phyloP scores from a whole-genome alignment of 805 yeast species.

The Yamadazyma akitaensis region DNA sequence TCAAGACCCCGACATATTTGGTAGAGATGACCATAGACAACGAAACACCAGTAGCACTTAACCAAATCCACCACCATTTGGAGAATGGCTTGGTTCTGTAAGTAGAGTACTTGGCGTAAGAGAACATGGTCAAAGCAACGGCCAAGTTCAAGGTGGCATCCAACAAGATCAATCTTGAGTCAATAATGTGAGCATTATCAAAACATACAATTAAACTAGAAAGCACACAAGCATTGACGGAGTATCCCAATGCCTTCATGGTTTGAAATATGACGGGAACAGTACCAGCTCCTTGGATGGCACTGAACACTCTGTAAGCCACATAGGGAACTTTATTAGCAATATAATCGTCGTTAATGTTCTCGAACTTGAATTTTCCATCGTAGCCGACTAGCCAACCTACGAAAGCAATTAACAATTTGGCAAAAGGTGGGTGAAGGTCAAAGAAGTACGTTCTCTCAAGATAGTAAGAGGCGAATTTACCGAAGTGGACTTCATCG shows the following conservation, averaged over 20 bases:
- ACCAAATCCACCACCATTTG: conserved; percentile 82
- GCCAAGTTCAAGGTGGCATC: conserved; percentile 87
- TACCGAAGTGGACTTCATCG: conserved; percentile 86
- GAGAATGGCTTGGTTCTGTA: conserved; percentile 67
- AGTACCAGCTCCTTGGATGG: conserved; percentile 75
- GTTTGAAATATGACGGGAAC: conserved; percentile 83
- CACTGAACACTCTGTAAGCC: conserved; percentile 76
- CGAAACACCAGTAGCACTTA: conserved; percentile 75
- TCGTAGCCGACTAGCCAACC: conserved; percentile 89
- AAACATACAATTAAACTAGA: conserved; percentile 74
- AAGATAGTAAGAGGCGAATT: conserved; percentile 79
- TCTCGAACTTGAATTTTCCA: conserved; percentile 90
- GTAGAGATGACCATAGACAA: conserved; percentile 92
- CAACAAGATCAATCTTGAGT: conserved; percentile 83
- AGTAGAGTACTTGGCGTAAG: conserved; percentile 72
- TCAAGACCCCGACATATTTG: conserved; percentile 93
- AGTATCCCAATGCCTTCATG: conserved; percentile 78
- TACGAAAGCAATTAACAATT: conserved; percentile 81
- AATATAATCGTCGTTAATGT: conserved; percentile 79
- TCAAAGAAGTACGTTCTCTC: conserved; percentile 93
- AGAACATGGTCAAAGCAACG: conserved; percentile 75
- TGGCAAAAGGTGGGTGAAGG: conserved; percentile 97
- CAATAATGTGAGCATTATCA: conserved; percentile 88
- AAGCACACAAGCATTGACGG: conserved; percentile 73
- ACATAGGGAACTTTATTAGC: conserved; percentile 81